Evolutionary conservation across 345 rosid genomes (phyloP).

Genomic region (Salix purpurea): DNA sequence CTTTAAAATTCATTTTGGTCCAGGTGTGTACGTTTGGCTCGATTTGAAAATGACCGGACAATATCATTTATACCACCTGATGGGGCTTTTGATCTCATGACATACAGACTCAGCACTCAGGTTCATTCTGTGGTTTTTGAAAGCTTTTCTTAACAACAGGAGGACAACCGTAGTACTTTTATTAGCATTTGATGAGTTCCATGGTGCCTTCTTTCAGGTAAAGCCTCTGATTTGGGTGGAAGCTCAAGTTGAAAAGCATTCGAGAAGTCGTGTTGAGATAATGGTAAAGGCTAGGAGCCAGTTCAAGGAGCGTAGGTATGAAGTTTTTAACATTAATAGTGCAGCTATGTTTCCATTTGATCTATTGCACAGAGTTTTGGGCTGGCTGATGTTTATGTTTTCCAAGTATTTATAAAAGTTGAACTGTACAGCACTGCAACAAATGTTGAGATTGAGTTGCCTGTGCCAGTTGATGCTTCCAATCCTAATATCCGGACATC

Average conservation of each 20-base stretch:
- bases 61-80: slow-evolving; percentile 97
- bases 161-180: neutral
- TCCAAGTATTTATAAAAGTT: neutral
- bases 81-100: slow-evolving; percentile 97
- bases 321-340: neutral
- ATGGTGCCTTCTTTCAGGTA: slow-evolving; percentile 41
- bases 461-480: slow-evolving; percentile 76
- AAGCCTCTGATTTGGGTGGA: slow-evolving; percentile 96
- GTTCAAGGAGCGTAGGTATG: slow-evolving; percentile 89
- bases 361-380: neutral
- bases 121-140: slow-evolving; percentile 28
- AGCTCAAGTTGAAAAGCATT: slow-evolving; percentile 85
- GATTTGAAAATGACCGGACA: slow-evolving; percentile 92
- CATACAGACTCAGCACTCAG: slow-evolving; percentile 96
- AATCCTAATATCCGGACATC: slow-evolving; percentile 85
- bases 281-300: slow-evolving; percentile 89
- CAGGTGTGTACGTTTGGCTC: slow-evolving; percentile 95
- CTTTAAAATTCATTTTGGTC: neutral
- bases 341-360: neutral
- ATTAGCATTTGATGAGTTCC: neutral
- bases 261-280: slow-evolving; percentile 86
- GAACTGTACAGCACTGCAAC: slow-evolving; percentile 52
- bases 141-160: neutral
- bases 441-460: slow-evolving; percentile 64
- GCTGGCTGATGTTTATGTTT: neutral